phyloP scores from a whole-genome alignment of 1,139 yeast genomes.

The Hanseniaspora uvarum region DNA sequence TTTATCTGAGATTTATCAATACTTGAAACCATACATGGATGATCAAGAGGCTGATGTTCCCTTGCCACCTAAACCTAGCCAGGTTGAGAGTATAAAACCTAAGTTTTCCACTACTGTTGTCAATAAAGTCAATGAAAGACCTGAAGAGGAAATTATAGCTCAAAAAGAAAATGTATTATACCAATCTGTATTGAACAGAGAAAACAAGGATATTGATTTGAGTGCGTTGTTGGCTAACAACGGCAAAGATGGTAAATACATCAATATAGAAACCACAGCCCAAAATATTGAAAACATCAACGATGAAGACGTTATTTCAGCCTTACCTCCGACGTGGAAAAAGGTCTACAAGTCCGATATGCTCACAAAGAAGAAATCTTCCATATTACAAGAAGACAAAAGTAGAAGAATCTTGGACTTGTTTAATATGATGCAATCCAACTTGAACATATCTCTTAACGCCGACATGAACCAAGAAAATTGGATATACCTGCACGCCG shows the following conservation, averaged over 20 bases:
- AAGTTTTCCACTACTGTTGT: not conserved
- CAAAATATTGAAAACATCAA: constrained; percentile 53
- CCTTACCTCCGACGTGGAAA: constrained; percentile 22
- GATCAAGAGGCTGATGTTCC: not conserved
- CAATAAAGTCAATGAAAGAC: not conserved
- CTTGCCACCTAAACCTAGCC: constrained; percentile 3
- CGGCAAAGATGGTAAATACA: not conserved
- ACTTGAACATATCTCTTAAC: constrained; percentile 19
- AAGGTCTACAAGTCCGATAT: constrained; percentile 21
- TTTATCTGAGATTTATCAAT: not conserved
- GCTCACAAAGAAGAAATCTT: constrained; percentile 25
- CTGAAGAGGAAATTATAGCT: not conserved
- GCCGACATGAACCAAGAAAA: constrained; percentile 50
- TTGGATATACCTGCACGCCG: constrained; percentile 82
- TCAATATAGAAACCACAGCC: constrained; percentile 31
- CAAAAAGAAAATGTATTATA: constrained; percentile 1
- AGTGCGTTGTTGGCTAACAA: not conserved
- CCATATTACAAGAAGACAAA: constrained; percentile 5
- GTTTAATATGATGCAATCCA: constrained; percentile 27
- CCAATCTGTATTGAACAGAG: not conserved
- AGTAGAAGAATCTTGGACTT: constrained; percentile 26
- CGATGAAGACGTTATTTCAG: constrained; percentile 19
- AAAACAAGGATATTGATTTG: not conserved
- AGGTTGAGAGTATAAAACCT: not conserved
- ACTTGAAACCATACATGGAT: not conserved